Conservation (phyloP, 768 basidiomycete species). For the Macrolepiota albuminosa region DNA sequence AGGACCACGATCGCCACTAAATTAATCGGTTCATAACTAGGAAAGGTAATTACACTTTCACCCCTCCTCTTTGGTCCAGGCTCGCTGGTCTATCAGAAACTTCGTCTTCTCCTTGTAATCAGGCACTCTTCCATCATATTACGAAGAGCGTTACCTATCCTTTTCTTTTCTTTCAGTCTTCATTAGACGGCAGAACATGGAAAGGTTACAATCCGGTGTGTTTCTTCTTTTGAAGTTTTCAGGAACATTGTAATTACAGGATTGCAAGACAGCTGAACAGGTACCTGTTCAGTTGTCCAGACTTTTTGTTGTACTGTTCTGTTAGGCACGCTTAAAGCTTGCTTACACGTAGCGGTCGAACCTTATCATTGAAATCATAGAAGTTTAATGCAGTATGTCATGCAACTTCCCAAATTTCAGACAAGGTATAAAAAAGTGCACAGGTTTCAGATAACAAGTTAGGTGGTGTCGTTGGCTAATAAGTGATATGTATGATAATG, state of each 20-base stretch:
- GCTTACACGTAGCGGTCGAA: neutral
- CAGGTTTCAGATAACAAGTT: neutral
- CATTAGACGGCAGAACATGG: constrained; percentile 45
- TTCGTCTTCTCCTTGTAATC: constrained; percentile 46
- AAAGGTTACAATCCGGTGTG: constrained; percentile 38
- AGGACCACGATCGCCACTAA: constrained; percentile 47
- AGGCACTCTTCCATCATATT: constrained; percentile 42
- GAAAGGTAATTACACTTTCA: constrained; percentile 35
- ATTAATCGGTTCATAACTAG: constrained; percentile 43
- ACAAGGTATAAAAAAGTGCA: neutral
- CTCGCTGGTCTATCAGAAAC: constrained; percentile 45
- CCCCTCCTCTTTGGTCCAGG: neutral
- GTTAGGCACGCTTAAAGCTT: too few species aligned
- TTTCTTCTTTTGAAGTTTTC: constrained; percentile 44
- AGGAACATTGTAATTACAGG: constrained; percentile 42
- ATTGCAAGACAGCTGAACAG: constrained; percentile 17
- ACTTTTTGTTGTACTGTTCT: too few species aligned
- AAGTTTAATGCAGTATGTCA: neutral
- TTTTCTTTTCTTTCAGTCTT: constrained; percentile 33
- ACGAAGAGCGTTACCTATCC: constrained; percentile 42
- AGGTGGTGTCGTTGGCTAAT: neutral
- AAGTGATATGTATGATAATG: neutral
- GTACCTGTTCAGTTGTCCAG: too few species aligned
- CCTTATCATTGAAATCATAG: neutral
- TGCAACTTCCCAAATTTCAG: neutral